Base-by-base conservation (phyloP, 176 grass and related monocot species). In the Rhipidocladum racemiflorum region DNA sequence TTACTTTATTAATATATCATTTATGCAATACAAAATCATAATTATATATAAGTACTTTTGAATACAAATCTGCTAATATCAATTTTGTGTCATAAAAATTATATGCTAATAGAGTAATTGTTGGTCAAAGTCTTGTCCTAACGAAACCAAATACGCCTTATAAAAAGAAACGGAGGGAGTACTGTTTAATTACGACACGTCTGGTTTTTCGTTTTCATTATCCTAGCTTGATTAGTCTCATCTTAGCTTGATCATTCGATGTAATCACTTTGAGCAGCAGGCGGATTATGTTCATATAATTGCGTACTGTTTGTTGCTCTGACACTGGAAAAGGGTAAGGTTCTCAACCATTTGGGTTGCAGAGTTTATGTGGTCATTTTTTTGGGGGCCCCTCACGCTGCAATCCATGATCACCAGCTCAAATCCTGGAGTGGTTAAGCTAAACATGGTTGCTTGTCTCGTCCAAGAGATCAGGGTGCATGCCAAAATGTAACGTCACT, bases 211-310 rank as follows among this genome's bases (percentile, higher is more conserved):
- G 48, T 48, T 38, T 21, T 29, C 53, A 16, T 4, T 30, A 34
- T 35, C 56, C 56, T 46, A 14, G 44, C 49, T 21, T 72, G 65
- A 65, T 62, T n/a, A n/a, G n/a, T n/a, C n/a, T n/a, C n/a, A 34
- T 35, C 56, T 24, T 46, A 14, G 44, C 49, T 21, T 72, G 65
- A 65, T 62, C 70, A 74, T 72, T 81, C 43, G 9, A 40, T 85
- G 62, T 81, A 68, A 76, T 81, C 82, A 53, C 51, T 89, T 79
- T 59, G 64, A 61, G 81, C 40, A 61, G 70, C 30, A 80, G 30
- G 5, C 34, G 32, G 35, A 75, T 79, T 80, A 72, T 38, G 75
- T 21, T 46, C 68, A 68, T 53, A 74, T 15, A 72, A 30, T 61
- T 61, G 67, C 24, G 16, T n/a, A 39, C 46, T 67, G 51, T 59